Evolutionary conservation across 2,329 filamentous ascomycete genomes (phyloP), one percentile per base, ranked within the genome.

Genomic region (Ilyonectria destructans): DNA sequence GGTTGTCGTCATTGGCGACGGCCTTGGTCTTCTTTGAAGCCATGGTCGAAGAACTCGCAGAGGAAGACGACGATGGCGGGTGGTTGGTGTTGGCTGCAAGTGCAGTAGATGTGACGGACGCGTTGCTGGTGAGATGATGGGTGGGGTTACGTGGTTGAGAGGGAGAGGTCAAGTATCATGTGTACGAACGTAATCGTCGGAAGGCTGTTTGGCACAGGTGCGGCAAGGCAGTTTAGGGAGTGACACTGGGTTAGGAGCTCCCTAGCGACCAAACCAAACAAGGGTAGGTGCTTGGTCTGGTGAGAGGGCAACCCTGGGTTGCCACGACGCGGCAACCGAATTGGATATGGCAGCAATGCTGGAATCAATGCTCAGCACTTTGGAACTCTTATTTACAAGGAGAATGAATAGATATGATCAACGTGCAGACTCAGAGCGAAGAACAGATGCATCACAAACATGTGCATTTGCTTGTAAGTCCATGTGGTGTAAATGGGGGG

Each of bases 21-120:
- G 86, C 82, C 80, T 90, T 91, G 67, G 85, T 81, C 79, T 88
- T 88, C 79, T 89, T 91, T 74, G 88, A 85, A 33, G 90, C 83
- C 89, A 92, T 92, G 74, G 66, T 82, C 75, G 51, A 61, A 46
- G 49, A 54, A 54, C 29, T 55, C 58, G 58, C 58, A 33, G 58
- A 37, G 64, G 58, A 52, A 54, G 57, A 43, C 64, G 37, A 45
- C 33, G 52, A 62, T 60, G 57, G 29, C 37, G 37, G 64, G 62
- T 29, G 43, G 66, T 31, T 57, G 58, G 51, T 33, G 35, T 26
- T 46, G 43, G 17, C n/a, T 29, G 17, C 40, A 9, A 48, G 23
- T n/a, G 48, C 26, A 29, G 31, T 40, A 49, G 10, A 46, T 13
- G 62, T 35, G 31, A n/a, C 9, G 21, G 19, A 52, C 19, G 23